Conservation (phyloP, 805 yeast genomes). For the Ogataea corticis region DNA sequence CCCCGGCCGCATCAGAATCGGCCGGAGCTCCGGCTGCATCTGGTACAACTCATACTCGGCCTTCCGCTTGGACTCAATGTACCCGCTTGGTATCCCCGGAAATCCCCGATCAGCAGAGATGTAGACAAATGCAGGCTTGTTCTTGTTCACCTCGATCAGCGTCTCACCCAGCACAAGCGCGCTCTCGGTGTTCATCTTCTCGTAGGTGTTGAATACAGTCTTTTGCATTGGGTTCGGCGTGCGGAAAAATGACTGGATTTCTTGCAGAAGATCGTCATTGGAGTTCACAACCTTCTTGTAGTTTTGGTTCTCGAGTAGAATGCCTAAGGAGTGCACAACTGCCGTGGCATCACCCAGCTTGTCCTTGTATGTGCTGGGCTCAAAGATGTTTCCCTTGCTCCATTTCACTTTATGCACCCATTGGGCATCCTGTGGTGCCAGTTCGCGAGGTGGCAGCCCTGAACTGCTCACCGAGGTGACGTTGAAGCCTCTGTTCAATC, state of each 20-base stretch:
- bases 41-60: conserved; percentile 62
- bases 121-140: conserved; percentile 55
- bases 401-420: conserved; percentile 66
- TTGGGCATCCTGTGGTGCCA: conserved; percentile 30
- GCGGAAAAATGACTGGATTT: conserved; percentile 41
- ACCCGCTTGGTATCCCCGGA: conserved; percentile 68
- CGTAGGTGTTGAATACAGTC: conserved; percentile 49
- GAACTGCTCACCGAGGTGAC: conserved; percentile 65
- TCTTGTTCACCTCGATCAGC: conserved; percentile 32
- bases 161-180: conserved; percentile 65
- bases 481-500: conserved; percentile 57
- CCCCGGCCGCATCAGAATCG: conserved; percentile 76
- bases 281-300: conserved; percentile 59
- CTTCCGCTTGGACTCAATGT: conserved; percentile 71
- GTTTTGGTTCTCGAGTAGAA: conserved; percentile 63
- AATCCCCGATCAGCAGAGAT: conserved; percentile 77
- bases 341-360: conserved; percentile 52
- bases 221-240: conserved; percentile 67
- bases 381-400: conserved; percentile 67
- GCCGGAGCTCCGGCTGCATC: conserved; percentile 48
- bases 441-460: conserved; percentile 49
- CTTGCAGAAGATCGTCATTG: conserved; percentile 31
- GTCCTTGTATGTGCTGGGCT: conserved; percentile 55
- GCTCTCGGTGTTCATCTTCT: conserved; percentile 65
- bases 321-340: conserved; percentile 84